phyloP scores from a whole-genome alignment of 306 rosid species.

The Vigna radiata region DNA sequence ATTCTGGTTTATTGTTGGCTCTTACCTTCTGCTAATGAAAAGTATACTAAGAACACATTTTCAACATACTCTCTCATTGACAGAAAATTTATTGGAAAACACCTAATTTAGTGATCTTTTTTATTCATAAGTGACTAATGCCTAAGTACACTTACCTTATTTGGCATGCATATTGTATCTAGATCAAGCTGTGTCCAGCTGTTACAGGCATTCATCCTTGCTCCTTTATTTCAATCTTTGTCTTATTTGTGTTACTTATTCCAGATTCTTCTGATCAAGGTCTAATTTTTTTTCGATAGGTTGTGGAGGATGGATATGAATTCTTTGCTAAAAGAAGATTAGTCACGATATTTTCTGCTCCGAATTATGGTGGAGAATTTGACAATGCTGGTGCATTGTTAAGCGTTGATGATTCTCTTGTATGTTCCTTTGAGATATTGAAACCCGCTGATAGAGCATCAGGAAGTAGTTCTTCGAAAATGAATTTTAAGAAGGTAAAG shows the following conservation, averaged over 20 bases:
- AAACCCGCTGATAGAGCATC: slow-evolving; percentile 67
- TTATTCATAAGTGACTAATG: neutral
- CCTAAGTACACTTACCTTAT: slow-evolving; percentile 3
- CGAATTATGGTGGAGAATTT: slow-evolving; percentile 89
- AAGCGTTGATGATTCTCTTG: slow-evolving; percentile 75
- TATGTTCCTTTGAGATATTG: slow-evolving; percentile 82
- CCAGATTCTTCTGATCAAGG: slow-evolving; percentile 14
- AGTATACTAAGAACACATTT: no score
- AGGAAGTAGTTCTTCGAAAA: slow-evolving; percentile 48
- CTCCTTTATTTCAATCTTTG: neutral
- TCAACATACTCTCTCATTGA: no score
- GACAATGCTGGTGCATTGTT: slow-evolving; percentile 83
- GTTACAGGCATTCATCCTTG: neutral
- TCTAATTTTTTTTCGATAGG: slow-evolving; percentile 53
- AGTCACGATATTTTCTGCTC: slow-evolving; percentile 93
- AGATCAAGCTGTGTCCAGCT: slow-evolving; percentile 12
- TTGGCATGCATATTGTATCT: slow-evolving; percentile 7
- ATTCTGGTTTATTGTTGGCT: slow-evolving; percentile 1
- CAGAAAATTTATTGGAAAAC: no score
- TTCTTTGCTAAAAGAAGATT: slow-evolving; percentile 76
- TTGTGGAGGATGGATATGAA: slow-evolving; percentile 92
- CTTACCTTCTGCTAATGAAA: neutral
- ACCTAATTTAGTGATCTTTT: neutral
- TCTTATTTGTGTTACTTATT: slow-evolving; percentile 24
- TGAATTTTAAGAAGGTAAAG: slow-evolving; percentile 67